Evolutionary conservation across 352 stramenopile species (phyloP), one percentile per base, ranked within the genome.

Genomic region (Globisporangium perplexum): DNA sequence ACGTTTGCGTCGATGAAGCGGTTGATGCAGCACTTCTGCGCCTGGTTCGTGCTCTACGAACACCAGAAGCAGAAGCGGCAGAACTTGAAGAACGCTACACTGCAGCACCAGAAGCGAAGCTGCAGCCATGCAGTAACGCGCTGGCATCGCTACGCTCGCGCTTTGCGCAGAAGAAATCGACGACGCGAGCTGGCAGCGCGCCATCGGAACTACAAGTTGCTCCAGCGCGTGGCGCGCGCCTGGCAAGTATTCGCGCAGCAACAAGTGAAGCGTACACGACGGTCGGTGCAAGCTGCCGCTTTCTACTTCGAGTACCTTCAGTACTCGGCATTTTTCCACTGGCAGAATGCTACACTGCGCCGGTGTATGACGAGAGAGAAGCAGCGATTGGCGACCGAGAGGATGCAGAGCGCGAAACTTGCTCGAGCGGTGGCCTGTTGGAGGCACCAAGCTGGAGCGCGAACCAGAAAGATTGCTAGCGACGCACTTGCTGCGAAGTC

Each of bases 221-320:
- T 45, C 24, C 39, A 22, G 5, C 20, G 10, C 12, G 8, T n/a
- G 39, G 11, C 22, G 7, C 3, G 47, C 17, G 41, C 38, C 6
- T 57, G 50, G 50, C 33, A 31, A 7, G 17, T 14, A 20, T 44
- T 23, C 15, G 6, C 20, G 3, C 23, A 49, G 18, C 35, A 46
- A 6, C 43, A 23, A 10, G 35, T 24, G 17, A 30, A 36, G 4
- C 23, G 7, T 2, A 20, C 3, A 15, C 20, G 3, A n/a, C 59
- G 66, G 18, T 24, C 47, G 3, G 35, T 35, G 15, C 58, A 46
- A 15, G 69, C 69, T 11, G 41, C 47, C 0, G 60, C 24, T 4
- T 77, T 75, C 26, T 71, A 64, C 33, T 50, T 48, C 18, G 57
- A 71, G 26, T 75, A 66, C 46, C 43, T 75, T 0, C 20, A 63